Evolutionary conservation across 2,329 filamentous ascomycete genomes (phyloP).

Genomic region (Canariomyces notabilis): DNA sequence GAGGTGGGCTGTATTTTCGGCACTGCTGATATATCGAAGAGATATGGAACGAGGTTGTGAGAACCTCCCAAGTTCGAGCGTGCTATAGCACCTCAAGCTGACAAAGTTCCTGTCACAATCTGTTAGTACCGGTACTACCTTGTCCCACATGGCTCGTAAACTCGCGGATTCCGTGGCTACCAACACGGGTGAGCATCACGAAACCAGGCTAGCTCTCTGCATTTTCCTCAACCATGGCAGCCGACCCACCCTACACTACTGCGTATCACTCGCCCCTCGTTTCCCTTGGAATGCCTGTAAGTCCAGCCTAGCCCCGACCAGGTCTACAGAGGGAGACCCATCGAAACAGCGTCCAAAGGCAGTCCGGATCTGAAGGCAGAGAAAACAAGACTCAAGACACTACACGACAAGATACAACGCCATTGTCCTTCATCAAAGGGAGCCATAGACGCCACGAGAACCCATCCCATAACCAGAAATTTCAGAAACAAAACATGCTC

Average conservation of each 20-base stretch:
- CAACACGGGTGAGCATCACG: not conserved
- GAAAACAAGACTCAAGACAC: too few relatives aligned
- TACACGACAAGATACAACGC: too few relatives aligned
- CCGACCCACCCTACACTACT: not conserved
- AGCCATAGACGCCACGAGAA: constrained; percentile 11
- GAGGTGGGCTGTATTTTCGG: too few relatives aligned
- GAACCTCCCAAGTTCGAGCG: too few relatives aligned
- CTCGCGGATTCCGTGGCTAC: too few relatives aligned
- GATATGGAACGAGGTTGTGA: too few relatives aligned
- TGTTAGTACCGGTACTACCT: too few relatives aligned
- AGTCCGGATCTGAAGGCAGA: not conserved
- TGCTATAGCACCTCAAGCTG: too few relatives aligned
- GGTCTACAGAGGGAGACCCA: not conserved
- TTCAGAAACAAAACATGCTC: constrained; percentile 4
- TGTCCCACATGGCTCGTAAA: too few relatives aligned
- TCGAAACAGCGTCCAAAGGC: not conserved
- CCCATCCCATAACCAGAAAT: constrained; percentile 5
- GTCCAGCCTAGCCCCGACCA: not conserved
- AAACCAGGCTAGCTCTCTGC: not conserved
- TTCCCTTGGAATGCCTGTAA: not conserved
- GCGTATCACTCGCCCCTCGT: not conserved
- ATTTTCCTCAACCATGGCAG: not conserved
- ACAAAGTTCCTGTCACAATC: too few relatives aligned
- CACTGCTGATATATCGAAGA: too few relatives aligned
- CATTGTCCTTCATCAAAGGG: constrained; percentile 1